Conservation (phyloP, 352 stramenopile genomes). For the Pythium apleroticum region DNA sequence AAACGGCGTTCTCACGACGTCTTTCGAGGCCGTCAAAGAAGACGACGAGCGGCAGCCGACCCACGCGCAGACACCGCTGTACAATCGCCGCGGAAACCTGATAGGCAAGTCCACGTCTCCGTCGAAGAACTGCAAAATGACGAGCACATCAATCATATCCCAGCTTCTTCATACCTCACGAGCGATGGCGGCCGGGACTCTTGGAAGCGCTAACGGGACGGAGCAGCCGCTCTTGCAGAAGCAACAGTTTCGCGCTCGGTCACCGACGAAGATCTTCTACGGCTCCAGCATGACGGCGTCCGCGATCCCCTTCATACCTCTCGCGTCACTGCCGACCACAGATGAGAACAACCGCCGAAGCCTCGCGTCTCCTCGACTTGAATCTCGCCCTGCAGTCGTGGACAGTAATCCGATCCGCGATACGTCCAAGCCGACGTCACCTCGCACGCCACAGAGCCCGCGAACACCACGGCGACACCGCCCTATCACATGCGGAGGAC, state of each 20-base stretch:
- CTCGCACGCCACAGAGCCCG: slow-evolving; percentile 2
- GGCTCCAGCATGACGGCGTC: slow-evolving; percentile 7
- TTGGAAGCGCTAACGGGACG: not conserved
- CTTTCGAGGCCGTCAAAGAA: slow-evolving; percentile 56
- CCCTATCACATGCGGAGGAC: slow-evolving; percentile 44
- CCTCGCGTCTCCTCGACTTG: not conserved
- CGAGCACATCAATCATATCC: slow-evolving; percentile 60
- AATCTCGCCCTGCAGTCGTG: not conserved
- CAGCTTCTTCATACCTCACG: slow-evolving; percentile 53
- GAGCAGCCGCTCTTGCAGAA: not conserved
- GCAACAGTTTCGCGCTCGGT: slow-evolving; percentile 1
- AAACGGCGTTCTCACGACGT: slow-evolving; percentile 45
- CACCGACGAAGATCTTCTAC: slow-evolving; percentile 23
- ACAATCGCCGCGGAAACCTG: slow-evolving; percentile 59
- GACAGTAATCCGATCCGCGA: not conserved
- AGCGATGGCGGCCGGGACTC: slow-evolving; percentile 2
- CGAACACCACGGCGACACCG: slow-evolving; percentile 16
- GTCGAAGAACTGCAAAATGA: slow-evolving; percentile 64
- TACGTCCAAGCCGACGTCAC: not conserved
- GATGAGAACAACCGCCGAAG: not conserved
- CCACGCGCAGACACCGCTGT: slow-evolving; percentile 35
- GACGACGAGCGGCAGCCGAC: slow-evolving; percentile 32
- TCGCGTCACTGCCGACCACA: not conserved
- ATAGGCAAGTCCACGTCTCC: slow-evolving; percentile 32
- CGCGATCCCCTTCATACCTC: slow-evolving; percentile 8